Evolutionary conservation across 1,284 basidiomycete species (phyloP).

Genomic region (Naganishia albida): DNA sequence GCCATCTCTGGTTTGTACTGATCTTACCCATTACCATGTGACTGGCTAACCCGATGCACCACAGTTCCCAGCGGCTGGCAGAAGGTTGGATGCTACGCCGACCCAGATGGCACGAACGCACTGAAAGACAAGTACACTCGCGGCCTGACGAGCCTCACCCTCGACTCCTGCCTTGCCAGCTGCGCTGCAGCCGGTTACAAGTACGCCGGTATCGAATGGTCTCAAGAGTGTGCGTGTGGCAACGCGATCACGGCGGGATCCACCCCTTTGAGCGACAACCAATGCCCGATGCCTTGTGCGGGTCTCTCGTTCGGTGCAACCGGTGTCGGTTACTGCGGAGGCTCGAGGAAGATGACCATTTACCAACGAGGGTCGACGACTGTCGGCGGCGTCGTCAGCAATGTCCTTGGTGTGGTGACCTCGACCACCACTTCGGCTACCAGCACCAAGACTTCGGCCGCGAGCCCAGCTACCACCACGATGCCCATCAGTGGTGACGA

Average conservation of each 20-base stretch:
- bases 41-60: not conserved
- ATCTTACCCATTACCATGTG: not conserved
- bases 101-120: slow-evolving; percentile 14
- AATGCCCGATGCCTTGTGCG: slow-evolving; percentile 21
- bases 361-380: slow-evolving; percentile 1
- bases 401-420: slow-evolving; percentile 3
- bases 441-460: slow-evolving; percentile 4
- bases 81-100: slow-evolving; percentile 33
- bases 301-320: slow-evolving; percentile 18
- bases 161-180: slow-evolving; percentile 44
- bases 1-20: slow-evolving; percentile 2
- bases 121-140: slow-evolving; percentile 17
- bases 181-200: slow-evolving; percentile 46
- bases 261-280: slow-evolving; percentile 27
- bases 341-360: slow-evolving; percentile 3
- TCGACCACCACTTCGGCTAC: slow-evolving; percentile 1
- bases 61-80: slow-evolving; percentile 10
- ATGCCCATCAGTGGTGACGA: slow-evolving; percentile 10
- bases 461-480: not conserved
- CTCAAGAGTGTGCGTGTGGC: slow-evolving; percentile 45
- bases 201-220: slow-evolving; percentile 34
- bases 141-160: slow-evolving; percentile 38
- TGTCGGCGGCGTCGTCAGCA: not conserved
- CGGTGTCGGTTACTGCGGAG: slow-evolving; percentile 14
- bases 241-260: slow-evolving; percentile 36